phyloP scores from a whole-genome alignment of 176 grass and related monocot genomes.

The Phyllostachys edulis region DNA sequence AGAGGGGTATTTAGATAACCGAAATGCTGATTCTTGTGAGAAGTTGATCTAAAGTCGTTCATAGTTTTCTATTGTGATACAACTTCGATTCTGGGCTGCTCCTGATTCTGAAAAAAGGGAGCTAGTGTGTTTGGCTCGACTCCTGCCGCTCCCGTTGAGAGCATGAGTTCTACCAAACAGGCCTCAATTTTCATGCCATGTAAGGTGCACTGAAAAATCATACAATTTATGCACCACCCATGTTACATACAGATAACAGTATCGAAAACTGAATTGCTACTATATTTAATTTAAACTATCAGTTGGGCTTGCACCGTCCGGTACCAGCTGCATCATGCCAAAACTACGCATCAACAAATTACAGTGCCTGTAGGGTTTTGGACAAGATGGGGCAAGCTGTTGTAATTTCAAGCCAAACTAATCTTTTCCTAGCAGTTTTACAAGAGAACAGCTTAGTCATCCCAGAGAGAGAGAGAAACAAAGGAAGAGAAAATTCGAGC shows the following conservation, averaged over 20 bases:
- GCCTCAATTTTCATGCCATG: background rate
- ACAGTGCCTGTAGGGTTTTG: slow-evolving; percentile 5
- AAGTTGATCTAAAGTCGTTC: no score
- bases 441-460: slow-evolving; percentile 16
- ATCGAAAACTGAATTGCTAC: background rate
- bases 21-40: no score
- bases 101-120: no score
- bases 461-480: background rate
- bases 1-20: no score
- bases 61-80: no score
- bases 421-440: slow-evolving; percentile 17
- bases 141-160: no score
- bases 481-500: background rate
- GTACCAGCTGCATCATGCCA: background rate
- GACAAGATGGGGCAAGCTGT: background rate
- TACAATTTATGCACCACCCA: background rate
- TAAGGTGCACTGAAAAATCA: background rate
- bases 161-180: no score
- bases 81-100: no score
- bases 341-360: background rate
- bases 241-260: background rate
- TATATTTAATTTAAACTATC: background rate
- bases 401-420: background rate
- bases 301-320: background rate
- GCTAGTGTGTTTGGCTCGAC: no score